A percentile compares a stretch with the other conserved stretches of the same genome.
These are phyloP conservation scores for Yamadazyma akitaensis DNA, from an alignment of 805 yeast genomes.

Conservation along the genomic window DNA sequence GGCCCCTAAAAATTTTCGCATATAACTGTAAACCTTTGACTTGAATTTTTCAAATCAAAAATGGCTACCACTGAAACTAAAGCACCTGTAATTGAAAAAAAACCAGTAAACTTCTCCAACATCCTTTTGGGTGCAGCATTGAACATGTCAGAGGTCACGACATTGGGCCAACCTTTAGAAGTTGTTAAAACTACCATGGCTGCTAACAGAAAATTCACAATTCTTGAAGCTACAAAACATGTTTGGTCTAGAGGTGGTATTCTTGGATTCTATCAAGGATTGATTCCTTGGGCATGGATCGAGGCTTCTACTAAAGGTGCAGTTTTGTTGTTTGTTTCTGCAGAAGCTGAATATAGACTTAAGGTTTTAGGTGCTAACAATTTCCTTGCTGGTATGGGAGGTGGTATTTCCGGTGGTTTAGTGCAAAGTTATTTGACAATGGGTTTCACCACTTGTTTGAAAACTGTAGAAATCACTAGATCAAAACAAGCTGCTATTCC, in stretches of 20 bases:
- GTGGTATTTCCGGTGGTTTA: constrained; percentile 95
- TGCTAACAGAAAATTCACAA: constrained; percentile 75
- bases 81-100: constrained; percentile 53
- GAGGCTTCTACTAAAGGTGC: constrained; percentile 99
- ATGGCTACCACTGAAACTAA: constrained; percentile 2
- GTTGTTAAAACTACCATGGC: constrained; percentile 98
- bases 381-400: constrained; percentile 86
- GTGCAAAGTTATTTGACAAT: constrained; percentile 95
- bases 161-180: constrained; percentile 96
- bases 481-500: constrained; percentile 64
- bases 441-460: constrained; percentile 99
- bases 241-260: constrained; percentile 95
- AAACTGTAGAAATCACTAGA: constrained; percentile 96
- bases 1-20: constrained; percentile 8
- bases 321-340: constrained; percentile 83
- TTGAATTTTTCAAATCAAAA: not conserved
- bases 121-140: constrained; percentile 91
- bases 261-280: constrained; percentile 91
- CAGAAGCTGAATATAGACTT: constrained; percentile 84
- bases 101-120: constrained; percentile 84
- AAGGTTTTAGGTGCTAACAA: constrained; percentile 58
- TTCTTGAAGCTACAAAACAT: constrained; percentile 63
- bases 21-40: not conserved
- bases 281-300: constrained; percentile 99
- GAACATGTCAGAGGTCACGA: constrained; percentile 87